Conservation (phyloP, 805 yeast species). For the Zygoascus ofunaensis region DNA sequence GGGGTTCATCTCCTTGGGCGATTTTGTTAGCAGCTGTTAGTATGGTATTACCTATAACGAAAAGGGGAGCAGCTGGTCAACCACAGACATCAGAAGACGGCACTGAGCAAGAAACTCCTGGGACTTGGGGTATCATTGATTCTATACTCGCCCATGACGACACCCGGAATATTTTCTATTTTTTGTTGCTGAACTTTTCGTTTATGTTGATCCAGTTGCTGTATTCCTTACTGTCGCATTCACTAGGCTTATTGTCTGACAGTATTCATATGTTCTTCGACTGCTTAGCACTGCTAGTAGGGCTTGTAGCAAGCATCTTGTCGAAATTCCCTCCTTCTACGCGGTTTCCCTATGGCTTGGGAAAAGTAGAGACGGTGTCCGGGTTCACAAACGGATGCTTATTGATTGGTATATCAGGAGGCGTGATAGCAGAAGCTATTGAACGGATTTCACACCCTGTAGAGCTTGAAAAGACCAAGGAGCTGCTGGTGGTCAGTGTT, state of each 20-base stretch:
- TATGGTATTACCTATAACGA: slow-evolving; percentile 14
- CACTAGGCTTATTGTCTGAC: slow-evolving; percentile 84
- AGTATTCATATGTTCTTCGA: slow-evolving; percentile 95
- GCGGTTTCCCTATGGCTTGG: slow-evolving; percentile 79
- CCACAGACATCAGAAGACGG: background rate
- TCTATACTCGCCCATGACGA: slow-evolving; percentile 47
- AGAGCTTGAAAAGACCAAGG: slow-evolving; percentile 66
- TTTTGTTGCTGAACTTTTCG: slow-evolving; percentile 72
- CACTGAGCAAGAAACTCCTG: background rate
- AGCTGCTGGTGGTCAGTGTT: slow-evolving; percentile 72
- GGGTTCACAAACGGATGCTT: slow-evolving; percentile 93
- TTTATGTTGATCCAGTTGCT: slow-evolving; percentile 92
- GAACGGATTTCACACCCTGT: slow-evolving; percentile 77
- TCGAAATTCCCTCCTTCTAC: slow-evolving; percentile 52
- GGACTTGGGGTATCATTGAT: slow-evolving; percentile 24
- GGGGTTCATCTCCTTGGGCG: slow-evolving; percentile 10
- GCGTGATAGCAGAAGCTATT: slow-evolving; percentile 77
- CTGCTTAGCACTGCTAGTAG: slow-evolving; percentile 82
- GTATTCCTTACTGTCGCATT: slow-evolving; percentile 86
- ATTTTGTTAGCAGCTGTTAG: slow-evolving; percentile 12
- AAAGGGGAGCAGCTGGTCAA: background rate
- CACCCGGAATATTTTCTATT: slow-evolving; percentile 82
- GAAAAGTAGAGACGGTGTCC: slow-evolving; percentile 80
- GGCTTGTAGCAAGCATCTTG: slow-evolving; percentile 72
- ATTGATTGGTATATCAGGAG: slow-evolving; percentile 78